Percentiles rank a stretch among this genome's conserved stretches.
Conservation (phyloP, 2,329 filamentous ascomycete species). For the Tolypocladium sp. region DNA sequence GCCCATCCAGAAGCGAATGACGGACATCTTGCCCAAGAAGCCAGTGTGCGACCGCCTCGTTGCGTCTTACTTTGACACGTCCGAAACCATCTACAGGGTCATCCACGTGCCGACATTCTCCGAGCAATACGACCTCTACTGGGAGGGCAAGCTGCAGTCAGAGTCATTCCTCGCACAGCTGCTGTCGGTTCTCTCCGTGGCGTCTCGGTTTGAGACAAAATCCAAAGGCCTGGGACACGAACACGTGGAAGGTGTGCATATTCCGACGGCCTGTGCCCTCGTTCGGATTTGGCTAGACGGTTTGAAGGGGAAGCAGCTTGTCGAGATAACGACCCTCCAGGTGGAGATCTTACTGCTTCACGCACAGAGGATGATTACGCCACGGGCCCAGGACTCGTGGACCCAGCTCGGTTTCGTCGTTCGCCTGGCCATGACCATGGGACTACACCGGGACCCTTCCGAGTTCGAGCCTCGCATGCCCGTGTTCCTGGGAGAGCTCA, state of each 20-base stretch:
- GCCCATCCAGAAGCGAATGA: conserved; percentile 48
- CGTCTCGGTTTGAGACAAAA: conserved; percentile 42
- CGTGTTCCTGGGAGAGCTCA: conserved; percentile 42
- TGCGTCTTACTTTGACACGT: conserved; percentile 37
- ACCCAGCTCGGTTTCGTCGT: conserved; percentile 45
- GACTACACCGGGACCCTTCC: conserved; percentile 45
- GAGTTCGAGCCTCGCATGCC: conserved; percentile 40
- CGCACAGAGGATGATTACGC: conserved; percentile 42
- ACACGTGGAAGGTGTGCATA: conserved; percentile 44
- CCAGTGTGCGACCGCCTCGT: conserved; percentile 42
- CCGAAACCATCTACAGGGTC: conserved; percentile 44
- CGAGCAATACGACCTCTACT: conserved; percentile 41
- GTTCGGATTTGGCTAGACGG: conserved; percentile 45
- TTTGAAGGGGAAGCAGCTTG: conserved; percentile 40
- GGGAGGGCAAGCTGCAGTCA: conserved; percentile 35
- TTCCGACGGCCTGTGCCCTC: conserved; percentile 46
- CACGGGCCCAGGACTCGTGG: conserved; percentile 42
- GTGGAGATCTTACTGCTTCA: conserved; percentile 44
- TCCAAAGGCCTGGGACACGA: conserved; percentile 41
- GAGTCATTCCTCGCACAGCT: conserved; percentile 46
- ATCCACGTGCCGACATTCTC: conserved; percentile 43
- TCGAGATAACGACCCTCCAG: conserved; percentile 44
- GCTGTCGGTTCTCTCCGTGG: conserved; percentile 42
- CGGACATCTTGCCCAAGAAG: conserved; percentile 43
- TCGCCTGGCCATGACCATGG: conserved; percentile 51